Evolutionary conservation across 148 eudicot genomes (phyloP), one percentile per base, ranked within the genome.

Genomic region (Fagopyrum esculentum): DNA sequence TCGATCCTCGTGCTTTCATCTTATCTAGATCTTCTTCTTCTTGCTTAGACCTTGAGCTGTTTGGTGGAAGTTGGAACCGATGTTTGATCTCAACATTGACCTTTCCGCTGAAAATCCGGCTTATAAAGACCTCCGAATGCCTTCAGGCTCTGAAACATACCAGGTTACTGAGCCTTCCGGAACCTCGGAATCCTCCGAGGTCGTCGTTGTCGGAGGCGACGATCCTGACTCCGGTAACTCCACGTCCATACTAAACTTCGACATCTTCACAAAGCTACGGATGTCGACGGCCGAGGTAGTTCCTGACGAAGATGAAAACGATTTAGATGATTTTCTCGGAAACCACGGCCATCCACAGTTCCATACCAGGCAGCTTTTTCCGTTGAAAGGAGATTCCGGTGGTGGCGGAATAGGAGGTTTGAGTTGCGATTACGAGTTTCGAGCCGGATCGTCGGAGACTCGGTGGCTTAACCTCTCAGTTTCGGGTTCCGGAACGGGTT

Each of bases 271-370:
- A 78, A 73, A 71, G 73, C 66, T 68, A 16, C 16, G 86, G 71
- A 72, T 86, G 86, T 51, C 88, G 86, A 29, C 85, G 82, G 81
- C 80, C 79, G 74, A 79, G 86, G 76, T 84, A 87, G 43, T 66
- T 43, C 71, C 71, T 4, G 45, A 66, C 19, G 74, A 71, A 12
- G 74, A 71, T 9, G 49, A 87, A 78, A 78, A 87, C 83, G 74
- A 79, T 87, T 74, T 87, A 79, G 54, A 85, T 80, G 86, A 83
- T 84, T 71, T 87, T 78, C 61, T 73, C 81, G 10, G 90, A 83
- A 77, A 75, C 83, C 63, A 82, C 77, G 75, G 74, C 75, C 70
- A 80, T 79, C 70, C 83, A 77, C 19, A 86, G 80, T 74, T 79
- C 82, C 70, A 66, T 7, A 68, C 74, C 59, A 13, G 82, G 81